Evolutionary conservation across 192 early-diverging fungal species (phyloP).

Genomic region (Coemansia sp.): DNA sequence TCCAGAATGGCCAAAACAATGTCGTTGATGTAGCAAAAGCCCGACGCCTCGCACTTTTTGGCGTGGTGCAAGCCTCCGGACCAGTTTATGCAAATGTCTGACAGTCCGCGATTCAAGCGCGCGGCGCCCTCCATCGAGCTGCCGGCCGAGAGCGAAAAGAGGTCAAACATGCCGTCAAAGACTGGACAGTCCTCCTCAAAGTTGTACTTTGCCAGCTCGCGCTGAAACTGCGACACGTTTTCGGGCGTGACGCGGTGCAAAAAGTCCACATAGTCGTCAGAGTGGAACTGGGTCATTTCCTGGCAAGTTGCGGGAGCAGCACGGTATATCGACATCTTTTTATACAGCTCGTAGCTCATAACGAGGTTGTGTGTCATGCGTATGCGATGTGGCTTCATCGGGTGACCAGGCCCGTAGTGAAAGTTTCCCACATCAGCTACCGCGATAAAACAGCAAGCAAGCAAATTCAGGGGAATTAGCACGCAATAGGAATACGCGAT

Average conservation of each 20-base stretch:
- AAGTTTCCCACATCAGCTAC: conserved; percentile 71
- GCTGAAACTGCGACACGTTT: conserved; percentile 63
- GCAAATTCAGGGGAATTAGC: neutral
- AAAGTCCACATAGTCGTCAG: conserved; percentile 94
- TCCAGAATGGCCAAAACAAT: conserved; percentile 94
- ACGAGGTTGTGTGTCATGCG: conserved; percentile 96
- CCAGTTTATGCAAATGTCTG: conserved; percentile 97
- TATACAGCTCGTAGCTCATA: conserved; percentile 92
- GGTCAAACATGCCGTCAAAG: conserved; percentile 96
- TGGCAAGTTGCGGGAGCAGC: conserved; percentile 81
- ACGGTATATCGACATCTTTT: conserved; percentile 85
- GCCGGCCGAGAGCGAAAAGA: conserved; percentile 87
- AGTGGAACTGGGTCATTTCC: conserved; percentile 95
- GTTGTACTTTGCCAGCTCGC: conserved; percentile 70
- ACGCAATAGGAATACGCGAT: neutral
- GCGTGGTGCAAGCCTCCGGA: conserved; percentile 96
- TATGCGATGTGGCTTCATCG: conserved; percentile 98
- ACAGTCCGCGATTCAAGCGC: conserved; percentile 74
- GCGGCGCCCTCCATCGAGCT: conserved; percentile 94
- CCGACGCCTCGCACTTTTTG: conserved; percentile 92
- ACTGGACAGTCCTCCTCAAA: conserved; percentile 97
- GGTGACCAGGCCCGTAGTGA: conserved; percentile 91
- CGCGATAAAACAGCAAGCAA: neutral
- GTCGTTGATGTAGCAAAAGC: conserved; percentile 99
- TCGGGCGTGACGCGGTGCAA: conserved; percentile 78